phyloP scores from a whole-genome alignment of 2,329 filamentous ascomycete genomes.

The Cryphonectria japonica region DNA sequence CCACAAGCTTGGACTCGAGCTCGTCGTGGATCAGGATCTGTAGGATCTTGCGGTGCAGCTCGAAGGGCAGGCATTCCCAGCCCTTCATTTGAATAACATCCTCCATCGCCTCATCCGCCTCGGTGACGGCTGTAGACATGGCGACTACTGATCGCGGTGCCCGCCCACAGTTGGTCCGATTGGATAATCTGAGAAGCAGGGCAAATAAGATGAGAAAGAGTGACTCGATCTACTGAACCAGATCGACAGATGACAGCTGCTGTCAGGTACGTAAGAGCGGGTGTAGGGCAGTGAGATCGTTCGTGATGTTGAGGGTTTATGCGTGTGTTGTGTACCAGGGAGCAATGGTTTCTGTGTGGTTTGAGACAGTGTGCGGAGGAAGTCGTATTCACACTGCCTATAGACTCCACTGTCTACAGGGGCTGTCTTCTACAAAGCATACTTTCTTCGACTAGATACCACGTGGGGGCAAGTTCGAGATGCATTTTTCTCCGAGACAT shows the following conservation, averaged over 20 bases:
- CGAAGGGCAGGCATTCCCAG: slow-evolving; percentile 27
- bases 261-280: background rate
- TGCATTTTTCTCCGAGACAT: background rate
- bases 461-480: background rate
- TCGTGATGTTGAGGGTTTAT: background rate
- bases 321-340: background rate
- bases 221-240: too few relatives aligned
- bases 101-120: background rate
- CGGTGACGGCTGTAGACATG: background rate
- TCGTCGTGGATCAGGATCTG: slow-evolving; percentile 25
- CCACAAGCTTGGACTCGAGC: slow-evolving; percentile 20
- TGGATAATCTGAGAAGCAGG: background rate
- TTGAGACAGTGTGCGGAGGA: background rate
- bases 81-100: background rate
- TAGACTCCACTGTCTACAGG: background rate
- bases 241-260: background rate
- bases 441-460: background rate
- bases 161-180: background rate
- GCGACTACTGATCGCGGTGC: background rate
- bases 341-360: background rate
- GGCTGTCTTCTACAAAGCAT: background rate
- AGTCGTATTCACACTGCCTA: background rate
- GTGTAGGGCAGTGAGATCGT: background rate
- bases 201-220: background rate
- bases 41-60: slow-evolving; percentile 30